These are phyloP conservation scores for Fusarium papillatum DNA, from an alignment of 2,329 filamentous ascomycete species.

Conservation along the genomic window DNA sequence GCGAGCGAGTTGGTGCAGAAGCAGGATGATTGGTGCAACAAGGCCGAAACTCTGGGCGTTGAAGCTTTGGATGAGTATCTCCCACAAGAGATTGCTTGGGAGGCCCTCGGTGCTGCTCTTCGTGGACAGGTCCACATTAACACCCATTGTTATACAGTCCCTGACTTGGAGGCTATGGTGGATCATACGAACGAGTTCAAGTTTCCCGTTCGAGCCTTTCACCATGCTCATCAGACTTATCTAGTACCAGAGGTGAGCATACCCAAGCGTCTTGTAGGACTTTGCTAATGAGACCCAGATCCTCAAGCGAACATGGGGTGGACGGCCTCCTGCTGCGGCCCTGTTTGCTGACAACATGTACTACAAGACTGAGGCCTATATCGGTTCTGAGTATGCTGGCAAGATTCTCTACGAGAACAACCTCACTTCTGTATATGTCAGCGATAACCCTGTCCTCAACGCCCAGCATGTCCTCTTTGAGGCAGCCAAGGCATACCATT, in stretches of 20 bases:
- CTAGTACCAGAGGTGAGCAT: constrained; percentile 71
- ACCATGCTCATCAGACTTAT: constrained; percentile 78
- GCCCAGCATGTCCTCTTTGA: constrained; percentile 79
- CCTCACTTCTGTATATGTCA: constrained; percentile 77
- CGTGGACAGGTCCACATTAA: constrained; percentile 78
- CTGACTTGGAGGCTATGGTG: constrained; percentile 78
- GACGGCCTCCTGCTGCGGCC: constrained; percentile 67
- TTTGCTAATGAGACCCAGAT: constrained; percentile 52
- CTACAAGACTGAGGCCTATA: constrained; percentile 77
- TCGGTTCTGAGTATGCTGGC: constrained; percentile 75
- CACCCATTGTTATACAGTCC: constrained; percentile 79
- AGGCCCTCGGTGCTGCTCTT: constrained; percentile 72
- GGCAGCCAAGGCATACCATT: constrained; percentile 71
- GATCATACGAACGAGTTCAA: constrained; percentile 81
- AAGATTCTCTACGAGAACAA: constrained; percentile 76
- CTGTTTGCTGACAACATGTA: constrained; percentile 81
- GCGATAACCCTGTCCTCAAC: constrained; percentile 78
- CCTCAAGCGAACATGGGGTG: constrained; percentile 68
- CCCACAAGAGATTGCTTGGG: constrained; percentile 73
- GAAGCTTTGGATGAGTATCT: constrained; percentile 69
- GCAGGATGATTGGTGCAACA: constrained; percentile 78
- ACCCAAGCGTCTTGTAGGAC: neutral
- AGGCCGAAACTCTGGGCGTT: constrained; percentile 64
- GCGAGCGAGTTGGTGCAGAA: constrained; percentile 67
- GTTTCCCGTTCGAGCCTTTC: constrained; percentile 75